Percentiles rank a stretch among this genome's conserved stretches.
These are phyloP conservation scores for Chaetomium fimeti DNA, from an alignment of 495 filamentous ascomycete species.

Conservation along the genomic window DNA sequence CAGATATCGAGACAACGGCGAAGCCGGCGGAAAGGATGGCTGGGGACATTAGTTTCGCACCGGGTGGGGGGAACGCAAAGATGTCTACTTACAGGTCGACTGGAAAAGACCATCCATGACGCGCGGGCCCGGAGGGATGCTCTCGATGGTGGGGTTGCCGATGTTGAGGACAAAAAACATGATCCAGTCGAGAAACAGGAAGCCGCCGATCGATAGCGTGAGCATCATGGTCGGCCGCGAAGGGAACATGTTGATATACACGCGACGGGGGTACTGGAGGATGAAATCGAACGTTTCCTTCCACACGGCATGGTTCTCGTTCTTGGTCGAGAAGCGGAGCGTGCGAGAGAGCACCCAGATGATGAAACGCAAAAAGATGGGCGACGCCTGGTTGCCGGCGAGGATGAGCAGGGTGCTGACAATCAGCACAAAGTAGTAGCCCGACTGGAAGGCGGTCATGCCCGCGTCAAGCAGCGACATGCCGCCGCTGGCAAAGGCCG, in stretches of 20 bases:
- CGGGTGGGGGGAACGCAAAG: not conserved
- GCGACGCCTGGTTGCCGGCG: slow-evolving; percentile 78
- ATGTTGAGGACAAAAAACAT: slow-evolving; percentile 79
- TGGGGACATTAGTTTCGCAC: slow-evolving; percentile 20
- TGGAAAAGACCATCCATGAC: slow-evolving; percentile 82
- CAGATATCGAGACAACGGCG: slow-evolving; percentile 72
- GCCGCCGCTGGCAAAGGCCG: slow-evolving; percentile 84
- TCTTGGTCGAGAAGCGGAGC: slow-evolving; percentile 30
- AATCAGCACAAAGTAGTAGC: slow-evolving; percentile 66
- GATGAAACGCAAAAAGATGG: slow-evolving; percentile 74
- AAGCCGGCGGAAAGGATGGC: slow-evolving; percentile 83
- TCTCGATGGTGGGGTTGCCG: slow-evolving; percentile 61
- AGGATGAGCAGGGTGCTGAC: slow-evolving; percentile 76
- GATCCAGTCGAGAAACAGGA: slow-evolving; percentile 80
- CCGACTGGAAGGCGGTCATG: slow-evolving; percentile 66
- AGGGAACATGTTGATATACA: slow-evolving; percentile 88
- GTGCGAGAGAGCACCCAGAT: slow-evolving; percentile 60
- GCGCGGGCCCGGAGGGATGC: slow-evolving; percentile 56
- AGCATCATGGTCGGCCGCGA: slow-evolving; percentile 79
- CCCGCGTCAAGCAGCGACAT: slow-evolving; percentile 84
- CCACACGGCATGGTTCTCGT: slow-evolving; percentile 36
- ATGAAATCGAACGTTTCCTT: slow-evolving; percentile 75
- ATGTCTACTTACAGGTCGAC: slow-evolving; percentile 51
- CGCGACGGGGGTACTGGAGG: slow-evolving; percentile 73
- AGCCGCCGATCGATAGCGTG: slow-evolving; percentile 62